Base-by-base conservation (phyloP, 345 rosid genomes). In the Lenwebbia sp. region DNA sequence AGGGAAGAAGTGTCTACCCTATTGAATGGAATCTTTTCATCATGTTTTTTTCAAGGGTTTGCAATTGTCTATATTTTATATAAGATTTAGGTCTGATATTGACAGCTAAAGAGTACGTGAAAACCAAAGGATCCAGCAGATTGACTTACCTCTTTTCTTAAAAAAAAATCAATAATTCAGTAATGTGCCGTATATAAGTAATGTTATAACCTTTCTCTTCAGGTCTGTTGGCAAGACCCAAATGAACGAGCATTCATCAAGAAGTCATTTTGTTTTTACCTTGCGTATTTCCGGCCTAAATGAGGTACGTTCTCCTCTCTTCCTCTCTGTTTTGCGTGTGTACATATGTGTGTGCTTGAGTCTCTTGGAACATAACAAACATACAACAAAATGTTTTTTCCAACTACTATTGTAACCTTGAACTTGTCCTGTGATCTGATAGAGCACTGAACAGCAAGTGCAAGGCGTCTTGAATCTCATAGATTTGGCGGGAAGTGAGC, bases 401-500 rank as follows among this genome's bases (percentile, higher is more conserved):
- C 26, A 37, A 37, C 37, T 0, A 37, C 47, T 37, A 9, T 70
- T 37, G 26, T 70, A 70, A 37, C 81, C 47, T 70, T 26, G 41
- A 44, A 83, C 86, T 83, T 41, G 52, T 6, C 53, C 75, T 85
- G 40, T 74, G 30, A 82, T 74, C 62, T 84, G 53, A 84, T 87
- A 97, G 99, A 92, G 95, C 90, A 97, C 98, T 9, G 99, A 97
- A 86, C 99, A 97, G 88, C 98, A 96, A 90, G 96, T 94, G 83
- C 99, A 97, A 92, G 98, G 99, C 30, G 92, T 97, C 85, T 85
- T 97, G 93, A 97, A 97, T 94, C 96, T 97, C 56, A 96, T 97
- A 85, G 99, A 97, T 93, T 98, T 97, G 87, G 99, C 99, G 58
- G 99, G 99, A 83, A 97, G 99, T 70, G 99, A 97, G 89, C 99